phyloP scores from a whole-genome alignment of 495 filamentous ascomycete genomes.

The Xylaria flabelliformis region DNA sequence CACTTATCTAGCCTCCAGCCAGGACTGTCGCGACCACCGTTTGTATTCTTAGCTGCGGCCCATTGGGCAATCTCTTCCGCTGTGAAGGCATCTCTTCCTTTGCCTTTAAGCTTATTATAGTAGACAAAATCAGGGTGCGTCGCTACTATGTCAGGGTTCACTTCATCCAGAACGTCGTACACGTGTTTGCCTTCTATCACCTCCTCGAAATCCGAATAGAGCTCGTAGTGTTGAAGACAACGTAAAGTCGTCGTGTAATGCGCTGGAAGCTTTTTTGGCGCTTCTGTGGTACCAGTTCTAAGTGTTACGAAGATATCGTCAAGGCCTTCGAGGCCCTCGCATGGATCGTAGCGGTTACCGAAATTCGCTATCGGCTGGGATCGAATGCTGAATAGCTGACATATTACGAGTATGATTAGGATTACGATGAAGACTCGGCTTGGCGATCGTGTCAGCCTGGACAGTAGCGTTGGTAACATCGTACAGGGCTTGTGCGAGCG shows the following conservation, averaged over 20 bases:
- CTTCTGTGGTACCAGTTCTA: constrained; percentile 57
- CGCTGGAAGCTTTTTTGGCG: constrained; percentile 53
- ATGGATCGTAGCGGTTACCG: constrained; percentile 24
- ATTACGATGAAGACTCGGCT: constrained; percentile 27
- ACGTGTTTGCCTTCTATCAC: constrained; percentile 48
- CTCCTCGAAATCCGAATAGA: constrained; percentile 59
- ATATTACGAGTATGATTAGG: constrained; percentile 26
- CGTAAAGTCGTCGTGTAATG: constrained; percentile 55
- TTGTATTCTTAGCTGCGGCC: constrained; percentile 39
- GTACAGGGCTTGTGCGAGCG: not conserved
- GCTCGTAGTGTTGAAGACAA: constrained; percentile 52
- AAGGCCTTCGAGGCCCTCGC: constrained; percentile 37
- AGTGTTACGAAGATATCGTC: constrained; percentile 48
- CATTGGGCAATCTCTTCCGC: constrained; percentile 36
- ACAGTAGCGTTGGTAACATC: constrained; percentile 18
- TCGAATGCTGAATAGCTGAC: constrained; percentile 24
- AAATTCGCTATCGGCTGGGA: constrained; percentile 14
- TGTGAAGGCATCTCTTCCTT: constrained; percentile 38
- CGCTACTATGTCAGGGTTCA: constrained; percentile 37
- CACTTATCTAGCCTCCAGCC: constrained; percentile 69
- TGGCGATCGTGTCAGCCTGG: constrained; percentile 27
- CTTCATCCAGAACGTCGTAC: constrained; percentile 46
- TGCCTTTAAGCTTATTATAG: constrained; percentile 38
- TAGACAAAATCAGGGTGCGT: constrained; percentile 45
- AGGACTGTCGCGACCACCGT: constrained; percentile 38